These are phyloP conservation scores for Stephanodiscus minutulus DNA, from an alignment of 108 stramenopile species.

Conservation along the genomic window DNA sequence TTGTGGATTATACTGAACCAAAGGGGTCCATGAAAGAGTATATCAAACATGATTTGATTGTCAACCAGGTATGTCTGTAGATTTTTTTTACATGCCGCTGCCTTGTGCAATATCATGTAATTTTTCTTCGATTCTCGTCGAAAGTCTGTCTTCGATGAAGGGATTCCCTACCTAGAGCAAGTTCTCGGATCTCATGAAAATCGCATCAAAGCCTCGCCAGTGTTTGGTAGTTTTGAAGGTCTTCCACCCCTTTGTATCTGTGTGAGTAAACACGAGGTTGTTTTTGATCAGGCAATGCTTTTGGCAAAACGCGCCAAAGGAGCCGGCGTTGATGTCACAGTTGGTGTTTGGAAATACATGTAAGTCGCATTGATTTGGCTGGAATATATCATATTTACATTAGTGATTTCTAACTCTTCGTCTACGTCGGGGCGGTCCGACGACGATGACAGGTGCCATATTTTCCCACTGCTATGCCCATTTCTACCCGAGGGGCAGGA, in stretches of 20 bases:
- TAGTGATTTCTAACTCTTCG: background rate
- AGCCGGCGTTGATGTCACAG: slow-evolving; percentile 58
- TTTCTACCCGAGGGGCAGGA: slow-evolving; percentile 72
- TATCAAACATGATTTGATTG: slow-evolving; percentile 74
- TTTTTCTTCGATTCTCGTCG: background rate
- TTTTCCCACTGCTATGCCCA: slow-evolving; percentile 65
- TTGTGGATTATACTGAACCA: slow-evolving; percentile 74
- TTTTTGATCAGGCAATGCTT: slow-evolving; percentile 71
- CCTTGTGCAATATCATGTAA: slow-evolving; percentile 1
- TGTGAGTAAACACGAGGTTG: slow-evolving; percentile 77
- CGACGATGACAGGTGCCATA: slow-evolving; percentile 77
- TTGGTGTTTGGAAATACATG: slow-evolving; percentile 79
- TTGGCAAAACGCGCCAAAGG: slow-evolving; percentile 59
- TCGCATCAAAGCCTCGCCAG: slow-evolving; percentile 64
- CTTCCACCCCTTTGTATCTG: slow-evolving; percentile 79
- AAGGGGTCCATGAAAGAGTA: slow-evolving; percentile 68
- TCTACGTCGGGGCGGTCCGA: too few species aligned
- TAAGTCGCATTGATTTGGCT: slow-evolving; percentile 20
- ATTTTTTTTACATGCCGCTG: slow-evolving; percentile 3
- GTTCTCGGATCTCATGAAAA: slow-evolving; percentile 49
- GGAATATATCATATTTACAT: background rate
- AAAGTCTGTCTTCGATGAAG: slow-evolving; percentile 54
- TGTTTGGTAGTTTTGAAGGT: slow-evolving; percentile 59
- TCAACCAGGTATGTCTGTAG: slow-evolving; percentile 52
- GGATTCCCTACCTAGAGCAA: slow-evolving; percentile 46